phyloP scores from a whole-genome alignment of 805 yeast genomes.

The Ogataea dorogensis region DNA sequence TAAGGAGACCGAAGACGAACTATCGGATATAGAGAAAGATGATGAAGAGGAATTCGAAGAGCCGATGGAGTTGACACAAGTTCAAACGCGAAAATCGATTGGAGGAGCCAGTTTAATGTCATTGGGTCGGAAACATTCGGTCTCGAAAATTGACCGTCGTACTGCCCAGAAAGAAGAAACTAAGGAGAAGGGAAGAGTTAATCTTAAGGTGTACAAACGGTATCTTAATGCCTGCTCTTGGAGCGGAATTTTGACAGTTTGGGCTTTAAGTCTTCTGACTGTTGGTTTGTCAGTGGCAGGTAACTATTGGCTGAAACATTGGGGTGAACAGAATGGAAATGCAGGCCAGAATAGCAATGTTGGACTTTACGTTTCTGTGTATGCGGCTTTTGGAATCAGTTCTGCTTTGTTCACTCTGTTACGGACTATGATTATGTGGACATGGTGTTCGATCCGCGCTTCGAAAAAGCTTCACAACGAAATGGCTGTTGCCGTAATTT shows the following conservation, averaged over 20 bases:
- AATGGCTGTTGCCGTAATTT: constrained; percentile 53
- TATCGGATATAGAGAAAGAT: constrained; percentile 1
- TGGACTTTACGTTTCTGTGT: constrained; percentile 48
- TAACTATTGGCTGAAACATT: constrained; percentile 64
- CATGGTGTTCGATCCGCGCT: constrained; percentile 53
- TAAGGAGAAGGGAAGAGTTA: constrained; percentile 62
- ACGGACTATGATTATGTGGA: constrained; percentile 48
- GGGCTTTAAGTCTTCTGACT: constrained; percentile 32
- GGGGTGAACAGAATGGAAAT: constrained; percentile 58
- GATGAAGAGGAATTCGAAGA: constrained; percentile 2
- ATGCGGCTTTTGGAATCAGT: constrained; percentile 54
- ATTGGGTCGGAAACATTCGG: constrained; percentile 41
- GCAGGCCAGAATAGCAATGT: constrained; percentile 44
- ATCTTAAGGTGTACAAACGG: constrained; percentile 47
- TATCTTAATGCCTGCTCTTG: constrained; percentile 62
- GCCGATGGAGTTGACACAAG: constrained; percentile 13
- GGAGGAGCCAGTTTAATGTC: constrained; percentile 68
- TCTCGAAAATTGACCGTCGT: constrained; percentile 26
- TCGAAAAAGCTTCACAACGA: constrained; percentile 53
- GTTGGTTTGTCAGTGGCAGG: constrained; percentile 38
- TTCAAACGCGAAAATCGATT: constrained; percentile 29
- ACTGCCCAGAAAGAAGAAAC: constrained; percentile 50
- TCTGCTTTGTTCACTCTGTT: constrained; percentile 48
- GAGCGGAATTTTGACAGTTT: constrained; percentile 44
- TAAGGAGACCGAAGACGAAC: background rate